Evolutionary conservation across 768 basidiomycete species (phyloP), one percentile per base, ranked within the genome.

Genomic region (Rhodotorula toruloides): DNA sequence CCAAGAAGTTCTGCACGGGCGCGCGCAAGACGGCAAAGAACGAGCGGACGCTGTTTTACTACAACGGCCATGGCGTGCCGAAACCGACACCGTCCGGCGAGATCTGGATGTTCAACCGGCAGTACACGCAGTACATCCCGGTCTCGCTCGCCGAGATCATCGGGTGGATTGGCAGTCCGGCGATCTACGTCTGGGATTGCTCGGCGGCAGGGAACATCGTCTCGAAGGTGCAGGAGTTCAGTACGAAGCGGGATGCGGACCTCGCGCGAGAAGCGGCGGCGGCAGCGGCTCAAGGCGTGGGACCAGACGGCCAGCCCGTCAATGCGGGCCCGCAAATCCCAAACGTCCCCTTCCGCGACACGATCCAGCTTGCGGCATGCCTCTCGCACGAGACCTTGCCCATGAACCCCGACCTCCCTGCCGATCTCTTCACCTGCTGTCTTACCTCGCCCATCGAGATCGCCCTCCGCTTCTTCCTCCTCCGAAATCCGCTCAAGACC

Each of bases 101-200:
- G 78, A 83, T 99, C 58, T 99, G 96, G 96, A 93, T 96, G 61
- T 99, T 99, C 81, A 98, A 99, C 78, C 83, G 86, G 74, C 88
- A 85, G 72, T 98, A 98, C 77, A 97, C 96, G 0, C 94, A 99
- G 78, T 99, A 99, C 76, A 98, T 98, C 65, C 96, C 96, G 0
- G 89, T 98, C 17, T 92, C 91, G 25, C 81, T 99, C 48, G 87
- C 87, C 77, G 96, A 99, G 73, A 82, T 99, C 22, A 93, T 98
- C 76, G 84, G 81, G 27, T 97, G 92, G 91, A 80, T 98, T 8
- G 91, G 91, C 11, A 89, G 91, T 1, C 96, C 96, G 1, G 90
- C 89, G 37, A 90, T 98, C 36, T 98, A 93, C 77, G 90, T 99
- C 59, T 99, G 96, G 96, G 96, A 99, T 76, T 97, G 93, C 77